Evolutionary conservation across 495 filamentous ascomycete genomes (phyloP), one percentile per base, ranked within the genome.

Genomic region (Schizothecium vesticola): DNA sequence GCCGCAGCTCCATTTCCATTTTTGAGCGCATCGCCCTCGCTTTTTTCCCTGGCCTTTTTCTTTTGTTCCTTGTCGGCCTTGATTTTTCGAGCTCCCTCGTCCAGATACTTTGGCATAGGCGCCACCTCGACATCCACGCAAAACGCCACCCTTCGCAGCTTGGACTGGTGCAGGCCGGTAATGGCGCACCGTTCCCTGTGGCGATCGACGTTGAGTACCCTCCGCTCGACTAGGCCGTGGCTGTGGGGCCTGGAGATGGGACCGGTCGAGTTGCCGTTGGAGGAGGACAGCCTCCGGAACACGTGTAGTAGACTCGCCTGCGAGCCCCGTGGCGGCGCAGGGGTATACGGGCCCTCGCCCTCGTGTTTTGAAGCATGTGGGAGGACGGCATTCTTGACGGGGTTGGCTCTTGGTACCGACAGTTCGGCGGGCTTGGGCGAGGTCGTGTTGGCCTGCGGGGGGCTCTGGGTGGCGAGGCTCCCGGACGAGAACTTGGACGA

Each of bases 71-170:
- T 81, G 61, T 86, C 84, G 64, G 77, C 78, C 66, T 78, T 79
- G 58, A 78, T 79, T 67, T 72, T 73, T 3, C 67, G 70, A 5
- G 26, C 61, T 0, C 65, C 21, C 25, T 73, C 84, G 11, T 88
- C 86, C 23, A 66, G 75, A 69, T 90, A 86, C 68, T 79, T 82
- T 5, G 85, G 84, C 76, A 84, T 83, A 25, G 80, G 83, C 56
- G 95, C 94, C 73, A 99, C 95, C 79, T 99, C 95, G 13, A 99
- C 95, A 76, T 99, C 95, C 4, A 99, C 95, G 71, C 91, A 96
- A 72, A 99, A 99, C 2, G 93, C 91, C 2, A 99, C 95, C 36
- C 92, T 85, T 23, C 93, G 85, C 33, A 99, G 79, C 69, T 95
- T 96, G 21, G 85, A 86, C 68, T 90, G 88, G 67, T 94, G 88